Conservation (phyloP, 1,139 yeast species). For the Arxiozyma heterogenica region DNA sequence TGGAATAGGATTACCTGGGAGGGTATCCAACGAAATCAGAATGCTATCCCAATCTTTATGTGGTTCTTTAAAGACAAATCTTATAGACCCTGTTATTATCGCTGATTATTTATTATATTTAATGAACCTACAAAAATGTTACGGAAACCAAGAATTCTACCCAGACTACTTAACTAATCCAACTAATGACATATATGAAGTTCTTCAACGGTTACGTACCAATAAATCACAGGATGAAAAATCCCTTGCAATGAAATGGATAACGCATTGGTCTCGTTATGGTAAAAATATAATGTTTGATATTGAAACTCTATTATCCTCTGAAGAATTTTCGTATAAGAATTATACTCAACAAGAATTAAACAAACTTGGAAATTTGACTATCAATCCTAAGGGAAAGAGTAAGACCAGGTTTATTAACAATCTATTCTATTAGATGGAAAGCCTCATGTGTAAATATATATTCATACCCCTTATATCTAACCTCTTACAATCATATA, state of each 20-base stretch:
- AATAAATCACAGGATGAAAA: conserved; percentile 36
- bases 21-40: conserved; percentile 49
- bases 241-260: conserved; percentile 62
- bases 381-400: conserved; percentile 1
- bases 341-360: conserved; percentile 10
- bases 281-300: conserved; percentile 17
- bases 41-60: conserved; percentile 70
- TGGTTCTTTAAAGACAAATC: conserved; percentile 65
- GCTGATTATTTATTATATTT: conserved; percentile 78
- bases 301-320: conserved; percentile 16
- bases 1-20: conserved; percentile 73
- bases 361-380: conserved; percentile 7
- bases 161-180: conserved; percentile 47
- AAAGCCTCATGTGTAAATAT: background rate
- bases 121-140: conserved; percentile 47
- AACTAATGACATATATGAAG: conserved; percentile 62
- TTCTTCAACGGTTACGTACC: conserved; percentile 39
- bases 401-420: background rate
- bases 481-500: too few relatives aligned
- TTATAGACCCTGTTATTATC: conserved; percentile 73
- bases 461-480: background rate
- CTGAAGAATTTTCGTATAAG: conserved; percentile 16
- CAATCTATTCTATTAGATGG: background rate
- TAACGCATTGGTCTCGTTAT: conserved; percentile 61
- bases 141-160: conserved; percentile 29